These are phyloP conservation scores for Aspergillus vadensis DNA, from an alignment of 2,329 filamentous ascomycete genomes.

Conservation along the genomic window DNA sequence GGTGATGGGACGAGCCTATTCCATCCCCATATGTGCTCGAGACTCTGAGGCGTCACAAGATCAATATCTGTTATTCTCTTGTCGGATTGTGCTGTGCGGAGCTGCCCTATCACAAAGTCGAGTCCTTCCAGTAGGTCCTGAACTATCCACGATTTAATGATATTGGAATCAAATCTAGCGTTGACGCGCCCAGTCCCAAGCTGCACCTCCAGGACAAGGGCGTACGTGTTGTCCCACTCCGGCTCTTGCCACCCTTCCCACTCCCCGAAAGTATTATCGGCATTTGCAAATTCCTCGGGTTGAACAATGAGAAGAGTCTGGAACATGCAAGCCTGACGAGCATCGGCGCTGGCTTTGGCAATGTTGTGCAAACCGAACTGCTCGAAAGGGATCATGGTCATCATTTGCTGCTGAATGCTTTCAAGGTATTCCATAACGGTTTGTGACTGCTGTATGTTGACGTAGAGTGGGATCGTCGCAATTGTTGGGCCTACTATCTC, in stretches of 20 bases:
- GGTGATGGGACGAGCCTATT: background rate
- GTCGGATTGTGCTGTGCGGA: too few species aligned
- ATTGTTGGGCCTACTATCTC: conserved; percentile 48
- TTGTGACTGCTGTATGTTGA: conserved; percentile 33
- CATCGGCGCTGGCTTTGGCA: conserved; percentile 51
- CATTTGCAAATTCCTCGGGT: conserved; percentile 12
- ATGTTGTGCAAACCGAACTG: conserved; percentile 55
- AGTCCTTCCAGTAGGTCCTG: too few species aligned
- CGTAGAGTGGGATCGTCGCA: conserved; percentile 45
- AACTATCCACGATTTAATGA: too few species aligned
- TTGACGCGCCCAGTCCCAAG: too few species aligned
- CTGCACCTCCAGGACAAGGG: too few species aligned
- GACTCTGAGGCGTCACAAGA: too few species aligned
- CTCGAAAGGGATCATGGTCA: conserved; percentile 60
- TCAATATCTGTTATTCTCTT: too few species aligned
- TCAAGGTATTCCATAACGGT: conserved; percentile 53
- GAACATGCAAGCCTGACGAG: conserved; percentile 41
- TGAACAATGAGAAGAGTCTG: conserved; percentile 44
- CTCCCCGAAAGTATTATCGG: background rate
- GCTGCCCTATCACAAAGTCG: too few species aligned
- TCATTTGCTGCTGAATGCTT: conserved; percentile 54
- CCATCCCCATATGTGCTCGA: conserved; percentile 8
- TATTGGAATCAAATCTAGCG: too few species aligned
- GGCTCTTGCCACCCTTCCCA: background rate
- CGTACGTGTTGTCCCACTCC: too few species aligned